Conservation (phyloP, 768 basidiomycete genomes). For the Leucocoprinus leucothites region DNA sequence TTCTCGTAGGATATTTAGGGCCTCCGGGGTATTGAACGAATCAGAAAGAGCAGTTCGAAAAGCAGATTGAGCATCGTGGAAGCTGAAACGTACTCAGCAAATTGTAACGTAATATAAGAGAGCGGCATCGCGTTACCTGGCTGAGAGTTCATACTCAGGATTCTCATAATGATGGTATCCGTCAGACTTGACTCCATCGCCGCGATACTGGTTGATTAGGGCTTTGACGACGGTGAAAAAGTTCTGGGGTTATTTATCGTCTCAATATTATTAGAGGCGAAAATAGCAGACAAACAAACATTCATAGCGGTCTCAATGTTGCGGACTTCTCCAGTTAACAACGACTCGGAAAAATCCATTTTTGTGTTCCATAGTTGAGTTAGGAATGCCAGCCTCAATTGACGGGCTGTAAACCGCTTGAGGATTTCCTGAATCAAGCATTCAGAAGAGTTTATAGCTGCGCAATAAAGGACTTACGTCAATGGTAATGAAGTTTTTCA, state of each 20-base stretch:
- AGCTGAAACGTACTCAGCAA: conserved; percentile 36
- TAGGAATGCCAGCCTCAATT: conserved; percentile 89
- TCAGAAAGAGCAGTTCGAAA: conserved; percentile 91
- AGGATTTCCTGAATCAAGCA: conserved; percentile 69
- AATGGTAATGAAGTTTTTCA: conserved; percentile 99
- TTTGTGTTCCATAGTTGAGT: conserved; percentile 89
- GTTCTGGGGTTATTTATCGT: conserved; percentile 53
- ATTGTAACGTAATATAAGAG: background rate
- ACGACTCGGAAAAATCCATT: conserved; percentile 89
- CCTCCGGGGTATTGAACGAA: conserved; percentile 93
- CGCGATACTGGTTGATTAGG: conserved; percentile 54
- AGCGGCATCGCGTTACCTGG: conserved; percentile 41
- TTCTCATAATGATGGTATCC: conserved; percentile 64
- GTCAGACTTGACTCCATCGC: conserved; percentile 47
- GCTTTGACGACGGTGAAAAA: conserved; percentile 91
- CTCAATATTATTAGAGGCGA: background rate
- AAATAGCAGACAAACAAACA: conserved; percentile 41
- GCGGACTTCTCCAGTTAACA: conserved; percentile 87
- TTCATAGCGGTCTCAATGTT: conserved; percentile 82
- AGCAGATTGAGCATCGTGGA: conserved; percentile 67
- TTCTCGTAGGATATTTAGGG: conserved; percentile 72
- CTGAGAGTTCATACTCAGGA: conserved; percentile 65
- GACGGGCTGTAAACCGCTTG: conserved; percentile 76
- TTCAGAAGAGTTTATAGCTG: conserved; percentile 4
- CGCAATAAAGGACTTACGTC: conserved; percentile 50